Base-by-base conservation (phyloP, 768 basidiomycete genomes). In the Trametes gibbosa region DNA sequence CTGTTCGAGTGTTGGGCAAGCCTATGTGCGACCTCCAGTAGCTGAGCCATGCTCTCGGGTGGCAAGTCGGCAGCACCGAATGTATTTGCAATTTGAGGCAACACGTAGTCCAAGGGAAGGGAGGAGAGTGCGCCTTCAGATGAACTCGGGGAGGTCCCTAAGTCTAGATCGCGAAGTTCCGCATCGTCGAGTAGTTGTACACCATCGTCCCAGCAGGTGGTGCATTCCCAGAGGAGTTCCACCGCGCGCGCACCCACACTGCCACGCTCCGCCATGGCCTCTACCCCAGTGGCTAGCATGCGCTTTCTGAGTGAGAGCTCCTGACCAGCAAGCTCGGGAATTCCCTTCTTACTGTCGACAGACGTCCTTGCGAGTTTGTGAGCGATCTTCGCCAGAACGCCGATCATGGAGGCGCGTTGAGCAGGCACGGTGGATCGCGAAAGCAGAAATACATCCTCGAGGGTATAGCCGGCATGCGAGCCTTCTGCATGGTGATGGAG, bases 401-500 rank as follows among this genome's bases (percentile, higher is more conserved):
- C 82, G 17, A 96, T 75, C 88, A 95, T 95, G 0, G 84, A 83
- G 5, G 88, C 84, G 34, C 94, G 80, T 68, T 98, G 95, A 5
- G 89, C 87, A 13, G 86, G 84, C 0, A 95, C 88, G 2, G 86
- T 92, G 0, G 92, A 94, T 39, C 91, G 77, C 3, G 86, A 84
- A 9, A 95, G 79, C 40, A 90, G 74, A 45, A 95, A 86, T 3
- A 96, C 78, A 59, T 96, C 95, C 43, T 92, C 86, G 1, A 96
- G 75, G 0, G 92, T 95, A 72, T 97, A 97, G 0, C 94, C 95
- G 0, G 95, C 95, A 56, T 80, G 84, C 1, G 87, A 82, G 5
- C 79, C 77, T 55, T 91, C 86, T 0, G 93, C 87, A 68, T 96
- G 95, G 68, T 97, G 95, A 72, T 98, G 94, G 3, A 96, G 77